Evolutionary conservation across 2,329 filamentous ascomycete species (phyloP), one percentile per base, ranked within the genome.

Genomic region (Cercospora nicotianae): DNA sequence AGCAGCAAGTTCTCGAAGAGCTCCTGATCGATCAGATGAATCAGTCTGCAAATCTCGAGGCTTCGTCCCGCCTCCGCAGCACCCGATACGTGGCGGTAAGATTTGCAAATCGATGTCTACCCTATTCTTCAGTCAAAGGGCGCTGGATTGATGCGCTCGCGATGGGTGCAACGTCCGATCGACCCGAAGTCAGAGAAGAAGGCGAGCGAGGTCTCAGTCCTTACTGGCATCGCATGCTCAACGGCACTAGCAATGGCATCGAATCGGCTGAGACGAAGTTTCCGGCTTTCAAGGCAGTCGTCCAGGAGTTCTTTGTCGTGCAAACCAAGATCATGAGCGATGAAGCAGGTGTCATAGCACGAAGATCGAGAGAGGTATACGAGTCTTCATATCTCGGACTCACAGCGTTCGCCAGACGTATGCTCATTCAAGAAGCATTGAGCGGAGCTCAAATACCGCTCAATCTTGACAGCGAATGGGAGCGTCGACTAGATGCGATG

Each of bases 141-240:
- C 87, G 95, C 60, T 97, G 93, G 92, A 91, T 97, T 58, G 89
- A 97, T 77, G 87, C 98, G 16, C 84, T 97, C 60, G 94, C 94
- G 7, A 83, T 95, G 8, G 88, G 87, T 16, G 89, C 89, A 12
- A 79, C 82, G 2, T 86, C 88, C 61, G 91, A 94, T 76, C 87
- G 91, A 57, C 90, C 89, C 68, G 94, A 98, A 76, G 89, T 98
- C 3, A 81, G 92, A 1, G 95, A 99, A 77, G 94, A 98, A 80
- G 95, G 93, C 1, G 89, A 88, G 69, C 94, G 93, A 78, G 95
- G 95, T 0, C 84, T 97, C 3, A 93, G 97, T 79, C 89, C 90
- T 10, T 90, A 91, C 75, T 91, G 89, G 88, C 90, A 90, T 74
- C 81, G 83, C 58, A 86, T 90, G 76, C 79, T 89, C 12, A 90